Percentiles rank a stretch among this genome's conserved stretches.
phyloP scores from a whole-genome alignment of 1,284 basidiomycete genomes.

The Puccinia novopanici region DNA sequence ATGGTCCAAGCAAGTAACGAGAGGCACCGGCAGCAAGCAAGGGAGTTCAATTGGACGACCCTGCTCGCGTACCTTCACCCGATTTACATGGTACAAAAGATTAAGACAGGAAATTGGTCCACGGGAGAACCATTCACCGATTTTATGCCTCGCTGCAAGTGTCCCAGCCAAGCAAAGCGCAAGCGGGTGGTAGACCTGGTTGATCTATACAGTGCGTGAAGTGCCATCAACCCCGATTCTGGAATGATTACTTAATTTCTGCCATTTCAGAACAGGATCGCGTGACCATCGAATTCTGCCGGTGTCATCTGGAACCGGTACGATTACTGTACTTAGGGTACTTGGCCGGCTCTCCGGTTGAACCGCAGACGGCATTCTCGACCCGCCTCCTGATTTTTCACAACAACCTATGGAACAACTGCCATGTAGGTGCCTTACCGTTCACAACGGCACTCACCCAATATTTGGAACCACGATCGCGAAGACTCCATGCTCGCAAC shows the following conservation, averaged over 20 bases:
- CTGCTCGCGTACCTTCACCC: neutral
- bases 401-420: conserved; percentile 16
- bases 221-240: too few species aligned
- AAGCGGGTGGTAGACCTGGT: neutral
- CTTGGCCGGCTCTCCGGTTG: neutral
- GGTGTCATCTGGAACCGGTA: neutral
- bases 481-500: neutral
- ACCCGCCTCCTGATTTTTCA: neutral
- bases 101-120: neutral
- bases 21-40: neutral
- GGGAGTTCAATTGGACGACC: neutral
- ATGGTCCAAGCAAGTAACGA: neutral
- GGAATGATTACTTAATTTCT: neutral
- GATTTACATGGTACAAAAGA: neutral
- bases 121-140: neutral
- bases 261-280: neutral
- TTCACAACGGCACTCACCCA: neutral
- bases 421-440: neutral
- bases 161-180: neutral
- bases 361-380: neutral
- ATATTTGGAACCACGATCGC: neutral
- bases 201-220: neutral
- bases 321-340: neutral
- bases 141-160: neutral
- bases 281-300: neutral